Evolutionary conservation across 768 basidiomycete species (phyloP).

Genomic region (Lactarius pseudohatsudake): DNA sequence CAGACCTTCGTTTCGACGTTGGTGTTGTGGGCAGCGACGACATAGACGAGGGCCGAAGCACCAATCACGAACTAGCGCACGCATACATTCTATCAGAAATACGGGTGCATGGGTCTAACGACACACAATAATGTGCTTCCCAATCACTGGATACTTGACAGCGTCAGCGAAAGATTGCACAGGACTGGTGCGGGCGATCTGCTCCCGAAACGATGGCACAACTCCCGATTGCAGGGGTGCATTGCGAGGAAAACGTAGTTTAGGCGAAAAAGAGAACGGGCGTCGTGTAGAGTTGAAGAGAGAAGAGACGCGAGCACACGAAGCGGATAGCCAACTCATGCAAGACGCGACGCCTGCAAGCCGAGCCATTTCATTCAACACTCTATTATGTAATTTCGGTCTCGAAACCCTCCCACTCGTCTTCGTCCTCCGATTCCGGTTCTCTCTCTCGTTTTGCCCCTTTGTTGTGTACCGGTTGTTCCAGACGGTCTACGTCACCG

Average conservation of each 20-base stretch:
- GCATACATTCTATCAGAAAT: neutral
- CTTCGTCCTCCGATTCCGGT: constrained; percentile 36
- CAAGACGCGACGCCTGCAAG: neutral
- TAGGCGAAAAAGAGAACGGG: constrained; percentile 21
- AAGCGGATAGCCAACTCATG: constrained; percentile 26
- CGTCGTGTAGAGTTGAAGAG: constrained; percentile 13
- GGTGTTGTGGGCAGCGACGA: constrained; percentile 25
- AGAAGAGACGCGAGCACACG: constrained; percentile 1
- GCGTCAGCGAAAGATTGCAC: constrained; percentile 47
- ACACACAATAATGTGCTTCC: constrained; percentile 55
- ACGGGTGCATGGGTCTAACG: neutral
- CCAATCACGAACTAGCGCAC: constrained; percentile 26
- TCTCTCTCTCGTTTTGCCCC: constrained; percentile 40
- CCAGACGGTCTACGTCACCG: constrained; percentile 34
- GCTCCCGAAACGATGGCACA: constrained; percentile 38
- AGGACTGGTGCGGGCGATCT: constrained; percentile 36
- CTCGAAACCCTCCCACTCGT: constrained; percentile 9
- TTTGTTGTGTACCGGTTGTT: constrained; percentile 31
- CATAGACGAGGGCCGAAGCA: constrained; percentile 25
- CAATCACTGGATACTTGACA: constrained; percentile 48
- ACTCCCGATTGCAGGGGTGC: constrained; percentile 8
- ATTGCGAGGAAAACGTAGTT: constrained; percentile 17
- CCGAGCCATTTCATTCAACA: neutral
- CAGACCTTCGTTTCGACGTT: constrained; percentile 25
- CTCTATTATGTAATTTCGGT: neutral